Conservation (phyloP, 495 filamentous ascomycete species). For the Pyronema domesticum region DNA sequence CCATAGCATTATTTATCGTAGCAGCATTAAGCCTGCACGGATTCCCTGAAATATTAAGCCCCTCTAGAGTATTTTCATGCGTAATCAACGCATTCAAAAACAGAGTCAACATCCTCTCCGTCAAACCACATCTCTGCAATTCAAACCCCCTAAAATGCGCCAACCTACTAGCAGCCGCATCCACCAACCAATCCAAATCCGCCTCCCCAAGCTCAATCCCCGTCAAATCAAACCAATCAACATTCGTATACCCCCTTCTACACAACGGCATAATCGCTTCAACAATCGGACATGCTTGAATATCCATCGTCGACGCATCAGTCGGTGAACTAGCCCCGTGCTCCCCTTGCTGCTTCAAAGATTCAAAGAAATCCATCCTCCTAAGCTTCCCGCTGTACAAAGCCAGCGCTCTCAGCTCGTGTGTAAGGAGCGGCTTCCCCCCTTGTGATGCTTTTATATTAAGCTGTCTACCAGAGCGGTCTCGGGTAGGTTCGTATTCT, state of each 20-base stretch:
- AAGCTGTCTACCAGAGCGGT: constrained; percentile 37
- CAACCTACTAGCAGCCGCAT: constrained; percentile 43
- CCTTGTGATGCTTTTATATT: constrained; percentile 34
- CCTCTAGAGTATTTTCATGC: constrained; percentile 58
- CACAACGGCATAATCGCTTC: constrained; percentile 65
- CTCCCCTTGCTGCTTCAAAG: constrained; percentile 7
- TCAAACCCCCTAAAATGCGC: constrained; percentile 67
- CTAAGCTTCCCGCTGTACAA: constrained; percentile 45
- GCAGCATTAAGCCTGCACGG: constrained; percentile 44
- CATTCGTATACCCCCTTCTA: constrained; percentile 51
- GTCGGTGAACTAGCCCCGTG: constrained; percentile 6
- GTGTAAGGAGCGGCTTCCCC: constrained; percentile 42
- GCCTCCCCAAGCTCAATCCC: constrained; percentile 69
- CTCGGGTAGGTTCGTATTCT: constrained; percentile 45
- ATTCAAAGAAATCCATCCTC: constrained; percentile 43
- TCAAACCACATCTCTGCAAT: constrained; percentile 58
- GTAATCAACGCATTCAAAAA: constrained; percentile 40
- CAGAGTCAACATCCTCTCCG: constrained; percentile 38
- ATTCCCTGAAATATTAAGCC: constrained; percentile 60
- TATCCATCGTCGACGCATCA: constrained; percentile 27
- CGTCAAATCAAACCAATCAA: constrained; percentile 63
- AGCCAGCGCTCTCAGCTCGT: constrained; percentile 55
- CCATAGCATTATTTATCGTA: constrained; percentile 35
- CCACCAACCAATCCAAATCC: constrained; percentile 51
- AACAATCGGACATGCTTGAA: constrained; percentile 53